Base-by-base conservation (phyloP, 192 early-diverging fungal species). In the Dissophora globulifera region DNA sequence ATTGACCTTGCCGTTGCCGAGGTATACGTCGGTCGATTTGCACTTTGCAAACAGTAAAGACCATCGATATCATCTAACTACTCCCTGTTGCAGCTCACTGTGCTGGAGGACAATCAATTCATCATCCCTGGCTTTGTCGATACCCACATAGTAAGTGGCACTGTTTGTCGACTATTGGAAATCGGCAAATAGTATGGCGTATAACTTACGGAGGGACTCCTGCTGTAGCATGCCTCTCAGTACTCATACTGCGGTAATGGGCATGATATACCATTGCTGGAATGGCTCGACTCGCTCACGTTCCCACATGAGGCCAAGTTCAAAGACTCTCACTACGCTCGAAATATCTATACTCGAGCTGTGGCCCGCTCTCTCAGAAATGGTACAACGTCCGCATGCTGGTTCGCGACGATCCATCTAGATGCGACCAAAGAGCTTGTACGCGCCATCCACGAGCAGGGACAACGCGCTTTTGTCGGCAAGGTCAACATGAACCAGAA, bases 401-500 rank as follows among this genome's bases (percentile, higher is more conserved):
- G 92, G 83, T 95, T 88, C 78, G 92, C 86, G 7, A 94, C 94
- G 4, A 88, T 93, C 43, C 93, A 94, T 59, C 61, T 87, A 23
- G 84, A 90, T 23, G 79, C 88, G 5, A 87, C 85, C 38, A 83
- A 85, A 42, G 58, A 80, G 8, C 82, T 95, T 40, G 94, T 86
- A 5, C 83, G 90, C 23, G 83, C 85, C 10, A 84, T 90, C 50
- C 76, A 82, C 50, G 74, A 75, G 40, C 66, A 71, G 15, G 94
- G 94, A 7, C 92, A 94, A 81, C 87, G 94, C 23, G 92, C 89
- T 11, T 90, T 84, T 69, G 89, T 95, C 32, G 94, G 94, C 33
- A 94, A 93, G 69, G 94, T 94, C 47, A 90, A 87, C 81, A 95
- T 95, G 94, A 90, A 93, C 66, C 78, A 83, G 41, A 91, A 94